phyloP scores from a whole-genome alignment of 768 basidiomycete genomes.

The Mycena venus region DNA sequence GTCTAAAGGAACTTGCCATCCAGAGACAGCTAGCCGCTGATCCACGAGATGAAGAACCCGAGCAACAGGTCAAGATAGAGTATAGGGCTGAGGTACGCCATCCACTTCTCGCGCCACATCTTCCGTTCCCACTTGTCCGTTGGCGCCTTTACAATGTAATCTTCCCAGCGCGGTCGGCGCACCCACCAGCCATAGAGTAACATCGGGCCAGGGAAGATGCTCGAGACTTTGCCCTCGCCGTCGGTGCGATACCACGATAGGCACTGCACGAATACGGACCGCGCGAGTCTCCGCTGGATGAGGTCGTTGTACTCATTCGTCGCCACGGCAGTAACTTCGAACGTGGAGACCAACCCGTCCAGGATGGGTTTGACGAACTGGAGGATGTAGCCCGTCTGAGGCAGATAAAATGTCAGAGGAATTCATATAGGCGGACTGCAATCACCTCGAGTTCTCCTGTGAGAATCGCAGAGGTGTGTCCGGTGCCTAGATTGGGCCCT shows the following conservation, averaged over 20 bases:
- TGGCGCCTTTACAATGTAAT: slow-evolving; percentile 38
- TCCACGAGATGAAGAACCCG: neutral
- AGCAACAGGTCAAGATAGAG: neutral
- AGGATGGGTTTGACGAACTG: neutral
- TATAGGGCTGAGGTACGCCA: neutral
- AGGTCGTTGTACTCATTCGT: slow-evolving; percentile 25
- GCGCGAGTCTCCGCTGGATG: neutral
- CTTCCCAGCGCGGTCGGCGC: slow-evolving; percentile 48
- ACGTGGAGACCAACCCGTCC: neutral
- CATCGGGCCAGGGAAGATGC: slow-evolving; percentile 55
- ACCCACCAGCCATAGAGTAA: slow-evolving; percentile 51
- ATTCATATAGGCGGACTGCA: neutral
- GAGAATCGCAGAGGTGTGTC: slow-evolving; percentile 47
- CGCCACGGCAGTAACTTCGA: neutral
- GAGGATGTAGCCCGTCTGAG: neutral
- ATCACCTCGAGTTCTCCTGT: neutral
- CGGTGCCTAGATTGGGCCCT: neutral
- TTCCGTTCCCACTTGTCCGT: neutral
- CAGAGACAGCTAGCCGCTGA: too few relatives aligned
- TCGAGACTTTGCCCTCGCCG: slow-evolving; percentile 51
- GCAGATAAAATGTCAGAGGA: neutral
- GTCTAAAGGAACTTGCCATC: too few relatives aligned
- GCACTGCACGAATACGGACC: slow-evolving; percentile 43
- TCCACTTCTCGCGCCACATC: slow-evolving; percentile 1
- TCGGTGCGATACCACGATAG: slow-evolving; percentile 57